These are phyloP conservation scores for Amaranthus tricolor DNA, from an alignment of 179 eudicot genomes.

Conservation along the genomic window DNA sequence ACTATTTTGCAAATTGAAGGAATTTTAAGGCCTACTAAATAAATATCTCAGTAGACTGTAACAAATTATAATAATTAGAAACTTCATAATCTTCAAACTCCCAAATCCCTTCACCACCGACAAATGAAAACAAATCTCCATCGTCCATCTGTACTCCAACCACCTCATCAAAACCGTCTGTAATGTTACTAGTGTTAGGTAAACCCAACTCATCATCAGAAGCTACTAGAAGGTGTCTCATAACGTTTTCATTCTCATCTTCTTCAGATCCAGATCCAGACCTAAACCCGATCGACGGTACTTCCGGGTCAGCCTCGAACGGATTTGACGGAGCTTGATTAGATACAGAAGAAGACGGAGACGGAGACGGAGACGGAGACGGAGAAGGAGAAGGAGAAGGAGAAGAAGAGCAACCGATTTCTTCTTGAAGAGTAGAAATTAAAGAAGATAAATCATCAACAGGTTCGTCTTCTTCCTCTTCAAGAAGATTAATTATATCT, in stretches of 20 bases:
- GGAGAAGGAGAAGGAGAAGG: background rate
- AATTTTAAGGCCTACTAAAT: constrained; percentile 24
- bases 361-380: background rate
- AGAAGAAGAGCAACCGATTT: constrained; percentile 29
- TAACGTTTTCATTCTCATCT: constrained; percentile 42
- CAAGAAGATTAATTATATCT: constrained; percentile 50
- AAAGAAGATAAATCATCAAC: constrained; percentile 56
- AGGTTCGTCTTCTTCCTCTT: constrained; percentile 52
- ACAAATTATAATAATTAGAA: constrained; percentile 55
- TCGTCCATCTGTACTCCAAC: constrained; percentile 31
- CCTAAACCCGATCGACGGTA: constrained; percentile 4
- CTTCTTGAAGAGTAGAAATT: constrained; percentile 63
- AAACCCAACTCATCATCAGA: constrained; percentile 87
- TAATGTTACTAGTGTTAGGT: constrained; percentile 31
- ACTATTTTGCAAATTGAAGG: constrained; percentile 20
- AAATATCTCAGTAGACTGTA: constrained; percentile 68
- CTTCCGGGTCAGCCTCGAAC: constrained; percentile 2
- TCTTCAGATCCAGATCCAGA: constrained; percentile 21
- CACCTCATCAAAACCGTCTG: constrained; percentile 7
- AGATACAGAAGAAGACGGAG: background rate
- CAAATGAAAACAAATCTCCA: constrained; percentile 29
- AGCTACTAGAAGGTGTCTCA: constrained; percentile 82
- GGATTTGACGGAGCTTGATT: background rate
- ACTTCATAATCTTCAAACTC: constrained; percentile 78
- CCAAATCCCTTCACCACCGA: constrained; percentile 55